Evolutionary conservation across 2,329 filamentous ascomycete genomes (phyloP).

Genomic region (Thelonectria discophora): DNA sequence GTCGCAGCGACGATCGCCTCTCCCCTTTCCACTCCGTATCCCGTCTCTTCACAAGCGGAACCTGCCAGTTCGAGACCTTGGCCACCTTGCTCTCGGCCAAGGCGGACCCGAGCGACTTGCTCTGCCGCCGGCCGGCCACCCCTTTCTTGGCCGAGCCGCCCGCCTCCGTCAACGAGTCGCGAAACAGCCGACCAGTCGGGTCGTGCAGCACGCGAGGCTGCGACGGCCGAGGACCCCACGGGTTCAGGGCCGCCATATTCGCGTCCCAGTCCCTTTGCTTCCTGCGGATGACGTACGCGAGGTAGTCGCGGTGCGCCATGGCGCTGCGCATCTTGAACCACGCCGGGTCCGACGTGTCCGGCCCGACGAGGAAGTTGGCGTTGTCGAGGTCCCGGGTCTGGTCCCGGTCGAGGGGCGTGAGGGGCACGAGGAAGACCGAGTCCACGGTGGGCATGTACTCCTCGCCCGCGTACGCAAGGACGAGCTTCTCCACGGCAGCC

Average conservation of each 20-base stretch:
- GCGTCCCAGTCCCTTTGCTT: conserved; percentile 29
- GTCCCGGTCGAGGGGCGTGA: neutral
- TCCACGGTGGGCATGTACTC: neutral
- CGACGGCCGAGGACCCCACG: conserved; percentile 32
- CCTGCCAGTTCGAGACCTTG: too few species aligned
- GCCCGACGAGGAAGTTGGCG: conserved; percentile 30
- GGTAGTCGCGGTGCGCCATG: conserved; percentile 28
- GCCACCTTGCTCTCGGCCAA: too few species aligned
- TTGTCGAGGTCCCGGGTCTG: conserved; percentile 11
- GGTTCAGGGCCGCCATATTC: conserved; percentile 26
- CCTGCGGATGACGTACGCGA: conserved; percentile 19
- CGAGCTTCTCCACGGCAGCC: neutral
- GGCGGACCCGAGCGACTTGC: neutral
- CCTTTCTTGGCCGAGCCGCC: too few species aligned
- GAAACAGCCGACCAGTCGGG: neutral
- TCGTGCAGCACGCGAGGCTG: neutral
- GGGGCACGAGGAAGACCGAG: conserved; percentile 31
- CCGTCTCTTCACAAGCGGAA: too few species aligned
- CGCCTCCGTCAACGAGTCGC: neutral
- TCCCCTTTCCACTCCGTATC: too few species aligned
- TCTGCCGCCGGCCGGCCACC: too few species aligned
- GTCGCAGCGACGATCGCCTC: too few species aligned
- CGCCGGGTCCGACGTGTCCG: conserved; percentile 28
- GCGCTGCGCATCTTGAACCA: conserved; percentile 38
- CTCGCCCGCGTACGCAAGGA: too few species aligned